These are phyloP conservation scores for Hibiscus mutabilis DNA, from an alignment of 345 rosid species.

Conservation along the genomic window DNA sequence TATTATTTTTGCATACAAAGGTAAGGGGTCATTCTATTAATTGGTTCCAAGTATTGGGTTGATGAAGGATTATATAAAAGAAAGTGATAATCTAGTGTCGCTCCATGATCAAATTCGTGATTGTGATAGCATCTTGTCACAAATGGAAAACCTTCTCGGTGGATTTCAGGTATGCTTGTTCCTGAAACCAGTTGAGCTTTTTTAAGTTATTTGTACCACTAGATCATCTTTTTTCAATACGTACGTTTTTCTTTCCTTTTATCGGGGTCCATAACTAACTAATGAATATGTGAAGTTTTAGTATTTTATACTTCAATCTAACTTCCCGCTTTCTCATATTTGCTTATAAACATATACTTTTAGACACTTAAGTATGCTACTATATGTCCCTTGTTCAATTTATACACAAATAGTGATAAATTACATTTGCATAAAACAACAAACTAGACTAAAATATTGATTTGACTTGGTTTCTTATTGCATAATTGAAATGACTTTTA, in stretches of 20 bases:
- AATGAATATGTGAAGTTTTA: background rate
- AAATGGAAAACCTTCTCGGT: constrained; percentile 92
- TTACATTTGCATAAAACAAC: too few relatives aligned
- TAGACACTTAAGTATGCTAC: too few relatives aligned
- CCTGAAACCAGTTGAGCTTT: too few relatives aligned
- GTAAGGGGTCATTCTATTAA: background rate
- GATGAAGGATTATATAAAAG: constrained; percentile 80
- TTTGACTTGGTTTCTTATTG: too few relatives aligned
- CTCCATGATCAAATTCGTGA: constrained; percentile 97
- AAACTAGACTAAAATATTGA: too few relatives aligned
- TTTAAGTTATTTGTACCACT: background rate
- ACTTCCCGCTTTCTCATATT: too few relatives aligned
- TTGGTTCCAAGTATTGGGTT: constrained; percentile 8
- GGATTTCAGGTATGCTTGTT: constrained; percentile 74
- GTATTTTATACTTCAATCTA: too few relatives aligned
- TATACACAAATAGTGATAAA: too few relatives aligned
- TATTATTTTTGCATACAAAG: background rate
- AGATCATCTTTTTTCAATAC: background rate
- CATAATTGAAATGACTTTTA: too few relatives aligned
- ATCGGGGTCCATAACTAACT: background rate
- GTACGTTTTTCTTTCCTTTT: background rate
- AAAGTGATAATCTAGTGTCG: too few relatives aligned
- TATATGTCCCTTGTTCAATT: too few relatives aligned
- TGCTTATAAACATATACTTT: too few relatives aligned
- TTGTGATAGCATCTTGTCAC: constrained; percentile 84